phyloP scores from a whole-genome alignment of 495 filamentous ascomycete genomes.

The Neurospora hispaniola region DNA sequence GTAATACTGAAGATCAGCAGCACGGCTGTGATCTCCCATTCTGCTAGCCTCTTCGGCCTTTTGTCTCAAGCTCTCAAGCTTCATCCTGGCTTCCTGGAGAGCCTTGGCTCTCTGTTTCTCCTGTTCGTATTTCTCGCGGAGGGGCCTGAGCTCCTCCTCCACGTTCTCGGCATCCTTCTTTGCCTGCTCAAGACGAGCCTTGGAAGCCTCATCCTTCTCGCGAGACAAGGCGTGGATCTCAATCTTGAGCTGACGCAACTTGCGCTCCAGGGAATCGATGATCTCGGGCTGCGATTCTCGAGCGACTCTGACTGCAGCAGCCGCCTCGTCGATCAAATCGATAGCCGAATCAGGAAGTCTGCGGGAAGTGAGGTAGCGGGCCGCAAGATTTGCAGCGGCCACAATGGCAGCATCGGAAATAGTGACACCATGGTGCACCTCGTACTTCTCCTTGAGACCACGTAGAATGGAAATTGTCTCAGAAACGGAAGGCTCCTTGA shows the following conservation, averaged over 20 bases:
- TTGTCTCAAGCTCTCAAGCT: slow-evolving; percentile 74
- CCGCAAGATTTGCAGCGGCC: slow-evolving; percentile 75
- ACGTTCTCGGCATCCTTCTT: slow-evolving; percentile 87
- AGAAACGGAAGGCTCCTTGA: slow-evolving; percentile 78
- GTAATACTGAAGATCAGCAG: slow-evolving; percentile 91
- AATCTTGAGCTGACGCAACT: slow-evolving; percentile 79
- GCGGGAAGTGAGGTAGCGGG: slow-evolving; percentile 81
- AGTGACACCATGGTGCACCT: slow-evolving; percentile 94
- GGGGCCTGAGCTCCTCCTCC: slow-evolving; percentile 77
- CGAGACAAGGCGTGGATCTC: slow-evolving; percentile 90
- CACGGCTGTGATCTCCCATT: slow-evolving; percentile 64
- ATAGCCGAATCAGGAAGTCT: slow-evolving; percentile 94
- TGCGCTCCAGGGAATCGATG: slow-evolving; percentile 84
- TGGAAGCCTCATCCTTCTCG: slow-evolving; percentile 90
- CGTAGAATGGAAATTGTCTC: slow-evolving; percentile 96
- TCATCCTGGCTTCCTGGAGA: slow-evolving; percentile 93
- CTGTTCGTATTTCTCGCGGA: slow-evolving; percentile 89
- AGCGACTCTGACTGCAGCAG: slow-evolving; percentile 85
- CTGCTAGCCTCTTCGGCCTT: slow-evolving; percentile 91
- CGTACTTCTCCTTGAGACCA: slow-evolving; percentile 93
- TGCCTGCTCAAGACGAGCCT: slow-evolving; percentile 65
- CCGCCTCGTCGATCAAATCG: slow-evolving; percentile 92
- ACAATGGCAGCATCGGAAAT: slow-evolving; percentile 92
- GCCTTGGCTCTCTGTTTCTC: slow-evolving; percentile 80
- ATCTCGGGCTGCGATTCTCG: slow-evolving; percentile 93